phyloP scores from a whole-genome alignment of 2,329 filamentous ascomycete genomes.

The Coleophoma crateriformis region DNA sequence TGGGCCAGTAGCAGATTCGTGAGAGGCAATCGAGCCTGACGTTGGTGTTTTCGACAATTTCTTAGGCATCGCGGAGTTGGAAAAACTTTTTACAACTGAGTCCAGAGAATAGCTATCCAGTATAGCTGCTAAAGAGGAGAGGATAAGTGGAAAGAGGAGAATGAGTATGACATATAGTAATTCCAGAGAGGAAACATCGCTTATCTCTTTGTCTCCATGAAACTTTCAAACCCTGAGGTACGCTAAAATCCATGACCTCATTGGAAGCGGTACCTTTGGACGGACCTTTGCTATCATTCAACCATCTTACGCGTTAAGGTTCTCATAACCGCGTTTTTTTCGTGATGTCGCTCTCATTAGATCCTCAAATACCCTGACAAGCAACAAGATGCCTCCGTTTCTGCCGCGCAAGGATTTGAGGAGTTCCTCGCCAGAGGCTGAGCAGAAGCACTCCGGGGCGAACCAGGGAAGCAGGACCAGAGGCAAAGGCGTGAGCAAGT shows the following conservation, averaged over 20 bases:
- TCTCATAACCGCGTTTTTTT: neutral
- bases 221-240: no score
- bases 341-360: neutral
- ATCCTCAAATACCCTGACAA: conserved; percentile 1
- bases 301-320: conserved; percentile 1
- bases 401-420: conserved; percentile 62
- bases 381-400: conserved; percentile 56
- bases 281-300: neutral
- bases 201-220: no score
- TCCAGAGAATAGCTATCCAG: no score
- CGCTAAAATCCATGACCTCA: neutral
- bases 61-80: neutral
- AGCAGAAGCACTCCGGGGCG: conserved; percentile 12
- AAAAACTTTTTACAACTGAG: no score
- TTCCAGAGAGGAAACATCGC: neutral
- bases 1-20: conserved; percentile 10
- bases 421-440: conserved; percentile 34
- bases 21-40: neutral
- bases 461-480: conserved; percentile 12
- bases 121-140: no score
- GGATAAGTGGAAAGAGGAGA: no score
- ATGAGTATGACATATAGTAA: no score
- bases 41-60: neutral
- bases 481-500: conserved; percentile 19
- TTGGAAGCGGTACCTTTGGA: conserved; percentile 2